Evolutionary conservation across 495 filamentous ascomycete genomes (phyloP).

Genomic region (Penicillium diatomitis): DNA sequence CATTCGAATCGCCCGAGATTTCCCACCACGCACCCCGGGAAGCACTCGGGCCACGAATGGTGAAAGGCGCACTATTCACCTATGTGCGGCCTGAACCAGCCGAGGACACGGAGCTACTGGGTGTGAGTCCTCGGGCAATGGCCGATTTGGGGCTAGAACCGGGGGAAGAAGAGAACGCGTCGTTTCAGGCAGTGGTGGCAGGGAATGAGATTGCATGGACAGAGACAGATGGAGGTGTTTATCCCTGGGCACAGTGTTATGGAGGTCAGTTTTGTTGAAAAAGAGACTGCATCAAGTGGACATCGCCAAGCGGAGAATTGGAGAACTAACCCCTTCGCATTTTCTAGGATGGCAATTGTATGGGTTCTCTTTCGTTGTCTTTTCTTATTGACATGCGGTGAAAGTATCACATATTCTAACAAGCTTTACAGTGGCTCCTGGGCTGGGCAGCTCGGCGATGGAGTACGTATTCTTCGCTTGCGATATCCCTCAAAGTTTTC

Average conservation of each 20-base stretch:
- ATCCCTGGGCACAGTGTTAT: conserved; percentile 98
- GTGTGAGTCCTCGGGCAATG: conserved; percentile 68
- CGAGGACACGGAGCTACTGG: conserved; percentile 67
- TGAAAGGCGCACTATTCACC: conserved; percentile 79
- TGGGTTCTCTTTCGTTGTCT: not conserved
- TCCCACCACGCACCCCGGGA: conserved; percentile 74
- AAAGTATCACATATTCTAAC: not conserved
- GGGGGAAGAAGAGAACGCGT: conserved; percentile 57
- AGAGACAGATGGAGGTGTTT: conserved; percentile 57
- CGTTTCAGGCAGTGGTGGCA: conserved; percentile 66
- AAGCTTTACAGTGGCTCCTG: conserved; percentile 52
- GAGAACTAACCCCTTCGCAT: conserved; percentile 1
- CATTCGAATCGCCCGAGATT: conserved; percentile 67
- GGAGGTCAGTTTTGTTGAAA: conserved; percentile 46
- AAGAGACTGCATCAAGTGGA: no score
- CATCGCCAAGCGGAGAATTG: no score
- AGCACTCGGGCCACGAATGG: conserved; percentile 69
- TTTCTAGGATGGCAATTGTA: conserved; percentile 49
- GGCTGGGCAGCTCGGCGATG: conserved; percentile 94
- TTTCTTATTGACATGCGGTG: not conserved
- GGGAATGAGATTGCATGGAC: conserved; percentile 66
- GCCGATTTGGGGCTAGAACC: conserved; percentile 62
- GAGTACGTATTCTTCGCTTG: conserved; percentile 26
- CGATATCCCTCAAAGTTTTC: not conserved
- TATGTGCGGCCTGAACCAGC: conserved; percentile 73